Conservation (phyloP, 2,329 filamentous ascomycete species). For the Alternaria panax region DNA sequence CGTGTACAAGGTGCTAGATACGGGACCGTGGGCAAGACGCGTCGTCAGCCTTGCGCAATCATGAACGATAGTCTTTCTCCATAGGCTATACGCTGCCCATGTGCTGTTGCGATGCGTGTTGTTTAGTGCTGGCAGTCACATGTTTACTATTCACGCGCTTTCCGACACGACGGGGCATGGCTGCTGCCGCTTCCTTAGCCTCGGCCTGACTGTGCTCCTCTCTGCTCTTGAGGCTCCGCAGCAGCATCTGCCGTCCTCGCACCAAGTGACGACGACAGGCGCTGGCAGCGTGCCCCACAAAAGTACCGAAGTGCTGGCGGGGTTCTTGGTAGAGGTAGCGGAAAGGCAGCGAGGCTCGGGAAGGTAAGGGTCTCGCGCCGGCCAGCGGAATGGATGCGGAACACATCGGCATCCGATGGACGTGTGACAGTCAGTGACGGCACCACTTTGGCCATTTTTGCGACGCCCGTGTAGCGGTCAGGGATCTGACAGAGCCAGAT, state of each 20-base stretch:
- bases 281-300: not conserved
- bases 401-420: slow-evolving; percentile 13
- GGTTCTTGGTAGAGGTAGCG: slow-evolving; percentile 5
- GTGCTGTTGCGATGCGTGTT: not conserved
- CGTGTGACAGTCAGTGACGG: slow-evolving; percentile 30
- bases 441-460: slow-evolving; percentile 29
- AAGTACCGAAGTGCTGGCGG: slow-evolving; percentile 2
- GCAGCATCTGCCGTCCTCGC: not conserved
- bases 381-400: slow-evolving; percentile 16
- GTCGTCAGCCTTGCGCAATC: not conserved
- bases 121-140: not conserved
- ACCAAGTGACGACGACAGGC: not conserved
- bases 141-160: not conserved
- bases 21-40: not conserved
- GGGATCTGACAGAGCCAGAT: not conserved
- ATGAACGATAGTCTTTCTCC: no score
- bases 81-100: no score
- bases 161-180: not conserved
- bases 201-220: not conserved
- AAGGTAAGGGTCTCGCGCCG: not conserved
- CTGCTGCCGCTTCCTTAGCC: not conserved
- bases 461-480: not conserved
- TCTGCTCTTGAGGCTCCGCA: not conserved
- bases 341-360: slow-evolving; percentile 10
- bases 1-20: not conserved